These are phyloP conservation scores for Metschnikowia chrysomelidarum DNA, from an alignment of 805 yeast genomes.

Conservation along the genomic window DNA sequence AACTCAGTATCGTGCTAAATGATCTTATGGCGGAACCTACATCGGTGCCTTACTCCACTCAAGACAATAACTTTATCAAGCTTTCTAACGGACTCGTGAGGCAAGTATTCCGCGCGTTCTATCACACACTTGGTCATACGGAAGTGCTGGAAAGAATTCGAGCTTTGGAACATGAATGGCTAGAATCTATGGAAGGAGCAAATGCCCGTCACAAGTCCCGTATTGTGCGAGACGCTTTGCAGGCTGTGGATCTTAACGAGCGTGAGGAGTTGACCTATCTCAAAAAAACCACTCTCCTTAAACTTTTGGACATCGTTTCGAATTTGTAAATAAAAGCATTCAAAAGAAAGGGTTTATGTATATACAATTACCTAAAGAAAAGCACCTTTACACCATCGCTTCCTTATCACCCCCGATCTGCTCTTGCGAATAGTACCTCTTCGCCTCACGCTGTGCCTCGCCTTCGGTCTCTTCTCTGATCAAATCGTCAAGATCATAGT, in stretches of 20 bases:
- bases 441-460: slow-evolving; percentile 16
- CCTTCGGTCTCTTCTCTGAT: slow-evolving; percentile 34
- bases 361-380: neutral
- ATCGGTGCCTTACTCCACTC: slow-evolving; percentile 3
- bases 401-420: slow-evolving; percentile 17
- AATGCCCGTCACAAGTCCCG: slow-evolving; percentile 2
- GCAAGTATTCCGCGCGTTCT: slow-evolving; percentile 12
- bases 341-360: too few species aligned
- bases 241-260: slow-evolving; percentile 10
- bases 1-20: slow-evolving; percentile 6
- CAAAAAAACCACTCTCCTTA: slow-evolving; percentile 15
- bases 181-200: slow-evolving; percentile 4
- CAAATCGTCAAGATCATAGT: slow-evolving; percentile 44
- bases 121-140: slow-evolving; percentile 6
- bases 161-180: slow-evolving; percentile 8
- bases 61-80: slow-evolving; percentile 13
- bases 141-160: slow-evolving; percentile 6
- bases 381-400: slow-evolving; percentile 16
- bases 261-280: slow-evolving; percentile 14
- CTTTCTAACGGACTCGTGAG: slow-evolving; percentile 16
- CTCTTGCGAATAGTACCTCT: slow-evolving; percentile 14
- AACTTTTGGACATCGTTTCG: slow-evolving; percentile 11
- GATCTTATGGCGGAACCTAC: slow-evolving; percentile 4
- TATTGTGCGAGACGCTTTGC: neutral
- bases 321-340: neutral